phyloP scores from a whole-genome alignment of 495 filamentous ascomycete species.

The Penicillium odoratum region DNA sequence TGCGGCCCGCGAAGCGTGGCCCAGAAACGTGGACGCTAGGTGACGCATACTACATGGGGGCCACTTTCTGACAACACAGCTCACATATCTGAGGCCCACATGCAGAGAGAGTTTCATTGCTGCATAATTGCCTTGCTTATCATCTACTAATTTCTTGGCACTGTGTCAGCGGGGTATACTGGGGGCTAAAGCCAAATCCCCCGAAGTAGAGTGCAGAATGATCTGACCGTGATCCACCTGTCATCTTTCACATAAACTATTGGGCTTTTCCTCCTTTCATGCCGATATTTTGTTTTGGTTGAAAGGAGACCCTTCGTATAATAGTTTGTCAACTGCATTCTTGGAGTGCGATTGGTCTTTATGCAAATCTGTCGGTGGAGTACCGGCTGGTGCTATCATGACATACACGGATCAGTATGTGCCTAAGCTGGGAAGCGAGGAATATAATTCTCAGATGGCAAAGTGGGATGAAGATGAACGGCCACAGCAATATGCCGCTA shows the following conservation, averaged over 20 bases:
- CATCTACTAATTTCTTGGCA: neutral
- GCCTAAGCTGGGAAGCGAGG: neutral
- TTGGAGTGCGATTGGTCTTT: neutral
- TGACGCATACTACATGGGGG: neutral
- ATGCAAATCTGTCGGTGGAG: neutral
- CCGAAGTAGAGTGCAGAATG: neutral
- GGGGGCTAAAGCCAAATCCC: neutral
- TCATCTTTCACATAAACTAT: neutral
- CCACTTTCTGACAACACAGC: neutral
- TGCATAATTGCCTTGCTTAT: neutral
- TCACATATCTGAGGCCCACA: neutral
- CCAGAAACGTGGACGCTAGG: neutral
- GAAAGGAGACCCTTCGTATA: neutral
- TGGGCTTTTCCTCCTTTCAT: neutral
- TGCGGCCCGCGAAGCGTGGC: no score
- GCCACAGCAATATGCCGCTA: constrained; percentile 4
- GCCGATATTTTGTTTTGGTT: neutral
- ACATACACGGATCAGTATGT: constrained; percentile 3
- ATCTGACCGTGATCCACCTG: neutral
- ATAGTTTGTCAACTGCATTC: neutral
- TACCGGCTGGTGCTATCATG: neutral
- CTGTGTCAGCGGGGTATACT: neutral
- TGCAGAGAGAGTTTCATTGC: neutral
- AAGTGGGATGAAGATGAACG: constrained; percentile 1
- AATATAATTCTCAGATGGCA: neutral